Conservation (phyloP, 495 filamentous ascomycete species). For the Neurospora sp. region DNA sequence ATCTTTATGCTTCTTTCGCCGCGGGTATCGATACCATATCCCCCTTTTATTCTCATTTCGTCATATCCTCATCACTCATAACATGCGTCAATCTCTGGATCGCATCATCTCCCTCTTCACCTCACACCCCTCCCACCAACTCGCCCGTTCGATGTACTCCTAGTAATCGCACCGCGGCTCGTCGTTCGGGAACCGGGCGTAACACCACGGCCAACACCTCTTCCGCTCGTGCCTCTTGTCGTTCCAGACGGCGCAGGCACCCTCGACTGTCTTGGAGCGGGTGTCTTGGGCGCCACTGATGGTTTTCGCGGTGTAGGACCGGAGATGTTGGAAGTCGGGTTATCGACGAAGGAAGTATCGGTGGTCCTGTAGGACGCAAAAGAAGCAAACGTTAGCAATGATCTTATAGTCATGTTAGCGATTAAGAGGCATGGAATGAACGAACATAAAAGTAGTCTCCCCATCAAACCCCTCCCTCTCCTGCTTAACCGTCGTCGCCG, state of each 20-base stretch:
- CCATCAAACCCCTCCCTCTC: conserved; percentile 25
- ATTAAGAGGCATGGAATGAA: background rate
- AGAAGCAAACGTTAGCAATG: conserved; percentile 7
- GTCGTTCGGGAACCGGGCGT: conserved; percentile 37
- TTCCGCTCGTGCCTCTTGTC: conserved; percentile 29
- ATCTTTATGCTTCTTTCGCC: background rate
- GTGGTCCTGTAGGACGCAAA: conserved; percentile 56
- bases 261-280: conserved; percentile 40
- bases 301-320: conserved; percentile 36
- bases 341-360: conserved; percentile 88
- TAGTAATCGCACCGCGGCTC: background rate
- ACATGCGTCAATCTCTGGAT: background rate
- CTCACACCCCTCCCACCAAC: conserved; percentile 28
- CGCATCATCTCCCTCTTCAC: conserved; percentile 6
- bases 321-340: conserved; percentile 52
- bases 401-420: background rate
- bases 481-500: background rate
- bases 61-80: background rate
- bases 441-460: conserved; percentile 86
- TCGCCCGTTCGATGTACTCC: conserved; percentile 4
- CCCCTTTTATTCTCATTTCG: background rate
- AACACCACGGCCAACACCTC: conserved; percentile 21
- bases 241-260: conserved; percentile 24
- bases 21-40: background rate
- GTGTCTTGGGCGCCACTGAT: conserved; percentile 37